A percentile compares a stretch with the other conserved stretches of the same genome.
These are phyloP conservation scores for Arabidopsis lyrata DNA, from an alignment of 441 rosid species.

Conservation along the genomic window DNA sequence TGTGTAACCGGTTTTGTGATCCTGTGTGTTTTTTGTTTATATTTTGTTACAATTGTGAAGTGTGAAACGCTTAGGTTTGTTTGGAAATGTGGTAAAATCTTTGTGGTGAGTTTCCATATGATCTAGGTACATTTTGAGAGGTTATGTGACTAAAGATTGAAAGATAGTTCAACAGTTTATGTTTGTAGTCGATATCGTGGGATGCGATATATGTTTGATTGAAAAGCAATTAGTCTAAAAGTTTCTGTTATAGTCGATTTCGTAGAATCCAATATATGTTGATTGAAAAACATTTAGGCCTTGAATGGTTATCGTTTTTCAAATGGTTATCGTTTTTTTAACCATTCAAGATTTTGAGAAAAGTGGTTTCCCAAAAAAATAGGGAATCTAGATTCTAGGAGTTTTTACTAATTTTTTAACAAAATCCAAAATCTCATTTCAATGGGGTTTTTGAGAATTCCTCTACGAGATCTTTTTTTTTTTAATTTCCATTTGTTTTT, in stretches of 20 bases:
- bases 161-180: not conserved
- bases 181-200: not conserved
- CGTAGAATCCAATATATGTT: not conserved
- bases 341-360: too few relatives aligned
- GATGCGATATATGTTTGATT: not conserved
- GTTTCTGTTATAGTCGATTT: not conserved
- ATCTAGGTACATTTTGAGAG: constrained; percentile 11
- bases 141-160: not conserved
- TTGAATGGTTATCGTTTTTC: too few relatives aligned
- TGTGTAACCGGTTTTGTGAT: constrained; percentile 47
- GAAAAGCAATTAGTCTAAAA: not conserved
- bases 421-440: too few relatives aligned
- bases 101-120: constrained; percentile 25
- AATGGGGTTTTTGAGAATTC: too few relatives aligned
- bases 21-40: constrained; percentile 30
- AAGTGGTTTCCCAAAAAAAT: too few relatives aligned
- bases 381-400: too few relatives aligned
- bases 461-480: too few relatives aligned
- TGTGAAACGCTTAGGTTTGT: constrained; percentile 32
- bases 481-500: too few relatives aligned
- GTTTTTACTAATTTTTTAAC: too few relatives aligned
- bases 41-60: constrained; percentile 31
- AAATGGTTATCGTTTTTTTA: too few relatives aligned
- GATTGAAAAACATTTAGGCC: not conserved
- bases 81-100: not conserved